Percentiles rank a stretch among this genome's conserved stretches.
phyloP scores from a whole-genome alignment of 228 moss, liverwort and hornwort species.

The Sphagnum fallax region DNA sequence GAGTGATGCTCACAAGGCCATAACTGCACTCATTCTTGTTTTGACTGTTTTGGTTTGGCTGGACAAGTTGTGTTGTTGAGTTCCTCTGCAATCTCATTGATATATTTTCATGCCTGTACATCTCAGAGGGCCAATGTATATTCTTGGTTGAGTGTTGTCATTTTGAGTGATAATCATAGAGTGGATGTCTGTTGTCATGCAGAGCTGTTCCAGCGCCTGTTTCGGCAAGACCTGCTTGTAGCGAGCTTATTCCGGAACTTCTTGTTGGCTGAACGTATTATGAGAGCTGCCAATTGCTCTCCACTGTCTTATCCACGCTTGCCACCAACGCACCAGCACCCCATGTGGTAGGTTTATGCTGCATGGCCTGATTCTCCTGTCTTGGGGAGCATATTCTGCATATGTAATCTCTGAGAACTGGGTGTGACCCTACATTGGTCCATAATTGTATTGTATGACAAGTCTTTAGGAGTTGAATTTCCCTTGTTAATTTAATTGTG shows the following conservation, averaged over 20 bases:
- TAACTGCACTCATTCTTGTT: no score
- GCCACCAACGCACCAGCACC: conserved; percentile 97
- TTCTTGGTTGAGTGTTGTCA: no score
- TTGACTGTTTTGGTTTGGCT: no score
- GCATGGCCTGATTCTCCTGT: neutral
- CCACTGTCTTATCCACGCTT: conserved; percentile 86
- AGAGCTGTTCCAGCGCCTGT: conserved; percentile 95
- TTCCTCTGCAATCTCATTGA: no score
- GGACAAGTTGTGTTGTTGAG: no score
- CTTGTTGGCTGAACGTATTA: conserved; percentile 89
- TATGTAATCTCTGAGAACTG: neutral
- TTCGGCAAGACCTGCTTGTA: conserved; percentile 98
- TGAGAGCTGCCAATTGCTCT: conserved; percentile 89
- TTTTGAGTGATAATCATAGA: no score
- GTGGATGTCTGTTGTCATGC: conserved; percentile 7
- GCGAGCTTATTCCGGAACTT: conserved; percentile 97
- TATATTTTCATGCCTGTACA: no score
- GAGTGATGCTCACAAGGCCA: no score
- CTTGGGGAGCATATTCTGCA: neutral
- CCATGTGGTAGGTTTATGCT: conserved; percentile 71
- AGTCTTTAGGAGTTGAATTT: no score
- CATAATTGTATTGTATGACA: no score
- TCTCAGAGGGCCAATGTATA: no score
- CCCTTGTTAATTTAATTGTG: no score
- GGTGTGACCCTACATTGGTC: neutral